These are phyloP conservation scores for Aspergillus costaricaensis DNA, from an alignment of 2,329 filamentous ascomycete genomes.

Conservation along the genomic window DNA sequence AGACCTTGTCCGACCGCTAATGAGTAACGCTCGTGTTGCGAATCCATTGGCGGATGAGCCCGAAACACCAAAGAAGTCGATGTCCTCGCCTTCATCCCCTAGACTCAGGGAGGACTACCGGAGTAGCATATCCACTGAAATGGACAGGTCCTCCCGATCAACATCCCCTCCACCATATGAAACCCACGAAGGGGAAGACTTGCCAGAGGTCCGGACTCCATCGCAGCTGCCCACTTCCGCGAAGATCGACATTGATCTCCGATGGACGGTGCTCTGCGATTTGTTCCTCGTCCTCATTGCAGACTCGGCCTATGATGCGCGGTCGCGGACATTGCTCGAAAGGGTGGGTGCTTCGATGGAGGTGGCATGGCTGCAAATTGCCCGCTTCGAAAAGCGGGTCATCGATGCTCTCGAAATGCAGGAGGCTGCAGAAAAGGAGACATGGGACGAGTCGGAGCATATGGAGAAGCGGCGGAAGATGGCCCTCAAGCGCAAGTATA, in stretches of 20 bases:
- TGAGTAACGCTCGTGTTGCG: slow-evolving; percentile 88
- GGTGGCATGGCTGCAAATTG: slow-evolving; percentile 89
- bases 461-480: slow-evolving; percentile 82
- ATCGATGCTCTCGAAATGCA: slow-evolving; percentile 98
- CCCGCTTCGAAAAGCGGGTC: slow-evolving; percentile 93
- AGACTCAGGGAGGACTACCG: slow-evolving; percentile 26
- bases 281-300: slow-evolving; percentile 93
- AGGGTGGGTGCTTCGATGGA: slow-evolving; percentile 77
- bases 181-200: slow-evolving; percentile 66
- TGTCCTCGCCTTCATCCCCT: slow-evolving; percentile 37
- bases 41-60: slow-evolving; percentile 74
- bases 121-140: slow-evolving; percentile 37
- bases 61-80: slow-evolving; percentile 39
- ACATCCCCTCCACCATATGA: slow-evolving; percentile 57
- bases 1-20: slow-evolving; percentile 82
- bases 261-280: slow-evolving; percentile 96
- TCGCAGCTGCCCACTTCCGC: slow-evolving; percentile 78
- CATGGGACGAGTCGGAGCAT: slow-evolving; percentile 96
- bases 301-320: slow-evolving; percentile 89
- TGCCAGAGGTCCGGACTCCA: slow-evolving; percentile 78
- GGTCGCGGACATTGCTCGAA: slow-evolving; percentile 82
- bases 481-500: slow-evolving; percentile 78
- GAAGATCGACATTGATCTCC: slow-evolving; percentile 90
- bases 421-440: slow-evolving; percentile 88
- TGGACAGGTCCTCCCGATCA: slow-evolving; percentile 49